Evolutionary conservation across 345 rosid genomes (phyloP), one percentile per base, ranked within the genome.

Genomic region (Salix koriyanagi): DNA sequence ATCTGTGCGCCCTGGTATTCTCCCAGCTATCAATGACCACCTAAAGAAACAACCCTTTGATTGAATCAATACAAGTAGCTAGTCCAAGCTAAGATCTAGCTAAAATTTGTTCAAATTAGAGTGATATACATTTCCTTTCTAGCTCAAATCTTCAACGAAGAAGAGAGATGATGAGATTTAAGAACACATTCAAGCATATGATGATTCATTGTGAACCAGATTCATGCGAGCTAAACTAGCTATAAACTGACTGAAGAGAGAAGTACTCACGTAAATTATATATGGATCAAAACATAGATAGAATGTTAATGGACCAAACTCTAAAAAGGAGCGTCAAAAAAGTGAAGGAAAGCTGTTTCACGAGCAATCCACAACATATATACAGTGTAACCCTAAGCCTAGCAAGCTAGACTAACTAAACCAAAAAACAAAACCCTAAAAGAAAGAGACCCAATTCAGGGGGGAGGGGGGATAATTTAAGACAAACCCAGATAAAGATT

Each of bases 21-120:
- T 91, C 67, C 97, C 97, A 5, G 96, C 97, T 56, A 93, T 93
- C 83, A 93, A 36, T 11, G 97, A 85, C 97, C 97, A 91, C 86
- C 97, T 89, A 62, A 56, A 30, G 60, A 37, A 30, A 23, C 61
- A 32, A 36, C 11, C 5, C 64, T 9, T 23, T 23, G 64, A 58
- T 9, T 13, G 23, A 23, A n/a, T 58, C 64, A 58, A 42, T 34
- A 32, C 25, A 26, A 69, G 16, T 11, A 23, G 26, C n/a, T 10
- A 11, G 18, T 30, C 10, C 36, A 34, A 34, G 48, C 10, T 37
- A 56, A 14, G 41, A 37, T n/a, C 14, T 56, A n/a, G 28, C 62
- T 56, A 23, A 58, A 10, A n/a, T 58, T 58, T 23, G 10, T 56
- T 58, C 15, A 23, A 58, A 58, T 3, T 58, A n/a, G 23, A 23